phyloP scores from a whole-genome alignment of 2,329 filamentous ascomycete species.

The Fusarium sp. region DNA sequence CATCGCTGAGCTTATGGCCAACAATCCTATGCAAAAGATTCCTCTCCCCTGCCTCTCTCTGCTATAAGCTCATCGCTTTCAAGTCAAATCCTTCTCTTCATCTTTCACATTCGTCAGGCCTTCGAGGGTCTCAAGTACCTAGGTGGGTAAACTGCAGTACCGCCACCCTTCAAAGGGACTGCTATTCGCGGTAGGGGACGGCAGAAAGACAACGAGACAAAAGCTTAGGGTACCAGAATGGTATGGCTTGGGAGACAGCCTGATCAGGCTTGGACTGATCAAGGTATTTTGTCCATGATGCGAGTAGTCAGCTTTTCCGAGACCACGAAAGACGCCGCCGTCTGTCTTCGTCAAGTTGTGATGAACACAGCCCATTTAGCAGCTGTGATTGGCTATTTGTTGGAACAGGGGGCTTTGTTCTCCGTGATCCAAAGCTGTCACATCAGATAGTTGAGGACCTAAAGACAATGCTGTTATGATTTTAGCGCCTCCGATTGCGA shows the following conservation, averaged over 20 bases:
- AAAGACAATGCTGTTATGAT: slow-evolving; percentile 31
- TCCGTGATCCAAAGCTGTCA: slow-evolving; percentile 42
- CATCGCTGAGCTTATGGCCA: not conserved
- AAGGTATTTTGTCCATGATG: not conserved
- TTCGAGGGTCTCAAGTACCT: slow-evolving; percentile 25
- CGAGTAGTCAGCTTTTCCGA: not conserved
- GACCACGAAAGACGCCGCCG: slow-evolving; percentile 3
- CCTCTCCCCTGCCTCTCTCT: slow-evolving; percentile 1
- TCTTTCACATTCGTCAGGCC: slow-evolving; percentile 18
- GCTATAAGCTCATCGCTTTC: not conserved
- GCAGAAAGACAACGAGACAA: not conserved
- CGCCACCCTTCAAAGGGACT: not conserved
- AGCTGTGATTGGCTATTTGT: slow-evolving; percentile 34
- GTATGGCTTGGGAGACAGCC: not conserved
- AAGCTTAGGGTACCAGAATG: not conserved
- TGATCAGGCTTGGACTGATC: not conserved
- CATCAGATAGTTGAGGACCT: slow-evolving; percentile 29
- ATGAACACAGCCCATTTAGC: slow-evolving; percentile 26
- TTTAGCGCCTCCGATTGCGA: slow-evolving; percentile 37
- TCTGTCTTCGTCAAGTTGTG: slow-evolving; percentile 34
- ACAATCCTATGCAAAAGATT: slow-evolving; percentile 7
- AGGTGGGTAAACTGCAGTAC: slow-evolving; percentile 13
- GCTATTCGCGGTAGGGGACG: not conserved
- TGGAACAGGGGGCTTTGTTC: slow-evolving; percentile 26
- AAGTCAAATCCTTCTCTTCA: slow-evolving; percentile 21